phyloP scores from a whole-genome alignment of 225 moss, liverwort and hornwort genomes.

The Ulota crispa region DNA sequence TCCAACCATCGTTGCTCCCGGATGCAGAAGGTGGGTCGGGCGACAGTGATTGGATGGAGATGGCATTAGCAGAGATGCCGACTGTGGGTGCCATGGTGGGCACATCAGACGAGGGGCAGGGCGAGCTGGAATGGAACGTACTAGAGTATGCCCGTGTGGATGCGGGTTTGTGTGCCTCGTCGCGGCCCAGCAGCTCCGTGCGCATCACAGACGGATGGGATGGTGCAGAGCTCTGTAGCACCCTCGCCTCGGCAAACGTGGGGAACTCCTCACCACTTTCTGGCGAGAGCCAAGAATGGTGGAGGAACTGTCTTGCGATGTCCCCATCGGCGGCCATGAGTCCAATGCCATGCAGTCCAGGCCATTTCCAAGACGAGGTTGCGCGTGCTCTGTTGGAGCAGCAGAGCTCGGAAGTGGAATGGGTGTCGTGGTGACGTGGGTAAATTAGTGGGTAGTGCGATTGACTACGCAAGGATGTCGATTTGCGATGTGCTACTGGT shows the following conservation, averaged over 20 bases:
- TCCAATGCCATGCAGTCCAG: not conserved
- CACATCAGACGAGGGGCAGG: not conserved
- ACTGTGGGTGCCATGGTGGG: not conserved
- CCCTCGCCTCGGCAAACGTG: not conserved
- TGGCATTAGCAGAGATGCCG: not conserved
- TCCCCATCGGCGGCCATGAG: not conserved
- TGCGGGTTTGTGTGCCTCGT: not conserved
- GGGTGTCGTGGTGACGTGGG: not conserved
- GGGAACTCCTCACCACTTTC: not conserved
- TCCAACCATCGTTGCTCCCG: not conserved
- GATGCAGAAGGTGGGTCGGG: not conserved
- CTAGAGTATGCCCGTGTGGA: not conserved
- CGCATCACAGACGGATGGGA: not conserved
- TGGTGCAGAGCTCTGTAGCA: not conserved
- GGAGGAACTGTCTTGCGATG: not conserved
- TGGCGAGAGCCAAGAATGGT: not conserved
- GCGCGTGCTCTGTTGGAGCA: not conserved
- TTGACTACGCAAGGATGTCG: not conserved
- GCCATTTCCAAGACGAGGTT: not conserved
- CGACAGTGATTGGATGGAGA: not conserved
- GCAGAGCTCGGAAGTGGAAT: not conserved
- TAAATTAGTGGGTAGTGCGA: too few species aligned
- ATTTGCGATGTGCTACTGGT: too few species aligned
- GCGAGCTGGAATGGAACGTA: too few species aligned
- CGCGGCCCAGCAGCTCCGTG: not conserved